Evolutionary conservation across 192 early-diverging fungal genomes (phyloP), one percentile per base, ranked within the genome.

Genomic region (Entomortierella beljakovae): DNA sequence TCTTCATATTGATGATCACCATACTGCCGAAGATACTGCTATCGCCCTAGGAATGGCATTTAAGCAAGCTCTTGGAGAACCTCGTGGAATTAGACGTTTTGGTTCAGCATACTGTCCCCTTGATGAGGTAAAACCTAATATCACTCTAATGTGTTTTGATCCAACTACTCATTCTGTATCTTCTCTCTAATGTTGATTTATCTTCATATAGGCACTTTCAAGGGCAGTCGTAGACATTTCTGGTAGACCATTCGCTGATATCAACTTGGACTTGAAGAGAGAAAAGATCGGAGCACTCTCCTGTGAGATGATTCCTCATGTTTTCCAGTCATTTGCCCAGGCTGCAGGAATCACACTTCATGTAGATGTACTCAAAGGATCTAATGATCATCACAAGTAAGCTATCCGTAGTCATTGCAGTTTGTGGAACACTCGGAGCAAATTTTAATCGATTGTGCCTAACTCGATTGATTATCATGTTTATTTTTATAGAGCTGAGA

Each of bases 251-350:
- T 91, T 87, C 73, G 92, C 94, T 1, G 71, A 83, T 49, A 89
- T 97, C 37, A 90, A 97, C 60, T 80, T 99, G 64, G 93, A 92
- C 1, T 81, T 99, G 59, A 96, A 94, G 75, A 87, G 98, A 25
- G 96, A 98, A 82, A 93, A 88, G 85, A 88, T 99, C 38, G 97
- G 98, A 1, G 74, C 86, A 8, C 76, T 99, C 62, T 95, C 93
- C 18, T 95, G 93, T 70, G 98, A 99, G 76, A 99, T 99, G 98
- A 94, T 99, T 69, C 97, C 98, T 33, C 98, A 99, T 68, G 93
- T 99, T 29, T 84, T 99, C 52, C 85, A 93, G 71, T 94, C 92
- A 31, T 98, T 99, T 89, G 94, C 97, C 0, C 91, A 90, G 35
- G 87, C 89, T 20, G 97, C 94, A 8, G 95, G 95, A 7, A 92